Conservation (phyloP, 768 basidiomycete species). For the Suillus luteus region DNA sequence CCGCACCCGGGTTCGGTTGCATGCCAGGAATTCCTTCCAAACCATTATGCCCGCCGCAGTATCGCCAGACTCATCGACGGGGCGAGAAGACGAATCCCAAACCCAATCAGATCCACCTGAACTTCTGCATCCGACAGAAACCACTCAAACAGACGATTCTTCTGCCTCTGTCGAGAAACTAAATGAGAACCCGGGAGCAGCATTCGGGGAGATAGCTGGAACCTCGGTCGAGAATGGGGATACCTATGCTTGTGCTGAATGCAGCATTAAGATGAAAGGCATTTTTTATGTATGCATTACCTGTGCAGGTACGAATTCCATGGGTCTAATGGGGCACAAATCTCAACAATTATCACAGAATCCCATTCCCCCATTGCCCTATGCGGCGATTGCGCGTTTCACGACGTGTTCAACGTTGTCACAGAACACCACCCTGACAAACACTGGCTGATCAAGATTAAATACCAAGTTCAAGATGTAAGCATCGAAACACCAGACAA, state of each 20-base stretch:
- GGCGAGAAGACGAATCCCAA: neutral
- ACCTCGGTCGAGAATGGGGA: neutral
- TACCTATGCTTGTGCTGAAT: neutral
- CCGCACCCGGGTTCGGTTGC: neutral
- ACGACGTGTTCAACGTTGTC: neutral
- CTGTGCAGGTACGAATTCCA: neutral
- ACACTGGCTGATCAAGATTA: constrained; percentile 1
- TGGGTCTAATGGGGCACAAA: neutral
- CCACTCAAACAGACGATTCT: neutral
- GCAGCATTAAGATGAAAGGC: neutral
- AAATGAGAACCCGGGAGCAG: too few species aligned
- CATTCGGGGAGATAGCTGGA: neutral
- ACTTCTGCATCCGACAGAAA: neutral
- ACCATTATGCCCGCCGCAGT: neutral
- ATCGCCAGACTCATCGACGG: neutral
- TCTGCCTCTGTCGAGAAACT: neutral
- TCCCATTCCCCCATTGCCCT: neutral
- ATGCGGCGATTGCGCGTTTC: neutral
- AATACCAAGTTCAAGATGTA: neutral
- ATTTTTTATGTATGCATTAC: neutral
- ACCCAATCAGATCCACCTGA: neutral
- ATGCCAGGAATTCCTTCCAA: neutral
- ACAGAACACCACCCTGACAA: neutral
- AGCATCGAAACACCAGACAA: neutral
- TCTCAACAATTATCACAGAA: neutral